Conservation (phyloP, 208 protist genomes). For the Leishmania arabica region DNA sequence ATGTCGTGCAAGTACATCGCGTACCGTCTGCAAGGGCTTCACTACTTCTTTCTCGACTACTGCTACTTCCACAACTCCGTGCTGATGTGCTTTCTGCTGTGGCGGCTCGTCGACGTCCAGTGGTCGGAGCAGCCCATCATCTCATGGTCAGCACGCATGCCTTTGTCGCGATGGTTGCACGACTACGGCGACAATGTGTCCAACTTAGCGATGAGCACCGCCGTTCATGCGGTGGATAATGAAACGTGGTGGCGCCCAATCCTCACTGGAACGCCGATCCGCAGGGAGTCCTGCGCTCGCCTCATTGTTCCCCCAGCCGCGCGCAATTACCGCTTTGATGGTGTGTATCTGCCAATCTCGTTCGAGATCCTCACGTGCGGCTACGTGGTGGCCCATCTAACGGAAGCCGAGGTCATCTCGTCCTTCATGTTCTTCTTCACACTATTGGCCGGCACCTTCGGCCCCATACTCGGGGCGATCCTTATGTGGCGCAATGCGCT, state of each 20-base stretch:
- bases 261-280: slow-evolving; percentile 21
- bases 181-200: not conserved
- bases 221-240: not conserved
- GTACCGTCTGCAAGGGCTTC: slow-evolving; percentile 54
- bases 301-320: slow-evolving; percentile 20
- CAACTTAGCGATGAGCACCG: not conserved
- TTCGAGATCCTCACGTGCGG: slow-evolving; percentile 45
- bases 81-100: slow-evolving; percentile 58
- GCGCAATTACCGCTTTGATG: slow-evolving; percentile 32
- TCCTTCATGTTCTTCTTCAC: slow-evolving; percentile 60
- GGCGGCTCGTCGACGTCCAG: slow-evolving; percentile 51
- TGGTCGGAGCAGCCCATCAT: slow-evolving; percentile 56
- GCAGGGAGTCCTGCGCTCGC: slow-evolving; percentile 15
- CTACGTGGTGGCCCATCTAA: slow-evolving; percentile 44
- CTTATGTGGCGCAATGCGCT: slow-evolving; percentile 75
- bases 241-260: slow-evolving; percentile 26
- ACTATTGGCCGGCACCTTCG: slow-evolving; percentile 55
- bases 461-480: slow-evolving; percentile 66
- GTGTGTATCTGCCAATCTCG: slow-evolving; percentile 51
- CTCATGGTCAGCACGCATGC: slow-evolving; percentile 39
- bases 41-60: slow-evolving; percentile 81
- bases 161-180: slow-evolving; percentile 16
- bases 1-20: slow-evolving; percentile 65
- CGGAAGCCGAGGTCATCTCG: slow-evolving; percentile 40
- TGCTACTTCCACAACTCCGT: slow-evolving; percentile 76